These are phyloP conservation scores for Aureobasidium melanogenum DNA, from an alignment of 2,329 filamentous ascomycete genomes.

Conservation along the genomic window DNA sequence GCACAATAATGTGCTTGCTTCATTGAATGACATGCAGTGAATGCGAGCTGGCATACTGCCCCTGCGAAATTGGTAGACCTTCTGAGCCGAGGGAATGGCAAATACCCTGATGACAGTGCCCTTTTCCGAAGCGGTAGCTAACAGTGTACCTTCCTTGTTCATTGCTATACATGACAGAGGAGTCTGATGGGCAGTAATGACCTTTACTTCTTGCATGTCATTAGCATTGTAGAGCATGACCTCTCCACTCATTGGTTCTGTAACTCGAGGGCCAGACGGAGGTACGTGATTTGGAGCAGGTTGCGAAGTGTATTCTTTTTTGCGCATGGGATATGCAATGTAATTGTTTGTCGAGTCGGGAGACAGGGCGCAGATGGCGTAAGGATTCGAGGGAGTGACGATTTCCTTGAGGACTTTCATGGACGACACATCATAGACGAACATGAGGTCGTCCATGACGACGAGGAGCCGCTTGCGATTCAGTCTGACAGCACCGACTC, in stretches of 20 bases:
- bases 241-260: conserved; percentile 73
- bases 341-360: conserved; percentile 94
- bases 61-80: conserved; percentile 90
- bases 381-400: conserved; percentile 85
- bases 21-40: conserved; percentile 98
- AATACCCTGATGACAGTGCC: conserved; percentile 97
- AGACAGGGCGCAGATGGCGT: conserved; percentile 71
- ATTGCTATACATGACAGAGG: conserved; percentile 84
- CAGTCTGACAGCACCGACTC: conserved; percentile 83
- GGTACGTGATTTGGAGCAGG: conserved; percentile 61
- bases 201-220: conserved; percentile 85
- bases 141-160: conserved; percentile 82
- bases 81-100: conserved; percentile 79
- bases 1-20: conserved; percentile 82
- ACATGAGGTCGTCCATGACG: conserved; percentile 90
- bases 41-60: conserved; percentile 94
- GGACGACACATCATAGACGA: conserved; percentile 97
- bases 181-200: conserved; percentile 89
- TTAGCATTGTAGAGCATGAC: conserved; percentile 88
- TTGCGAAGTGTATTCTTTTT: conserved; percentile 41
- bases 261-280: conserved; percentile 65
- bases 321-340: conserved; percentile 83
- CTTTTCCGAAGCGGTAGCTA: conserved; percentile 94
- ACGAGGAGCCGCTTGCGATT: conserved; percentile 93
- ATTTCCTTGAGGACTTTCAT: conserved; percentile 94